These are phyloP conservation scores for Backusella tuberculispora DNA, from an alignment of 192 early-diverging fungal species.

Conservation along the genomic window DNA sequence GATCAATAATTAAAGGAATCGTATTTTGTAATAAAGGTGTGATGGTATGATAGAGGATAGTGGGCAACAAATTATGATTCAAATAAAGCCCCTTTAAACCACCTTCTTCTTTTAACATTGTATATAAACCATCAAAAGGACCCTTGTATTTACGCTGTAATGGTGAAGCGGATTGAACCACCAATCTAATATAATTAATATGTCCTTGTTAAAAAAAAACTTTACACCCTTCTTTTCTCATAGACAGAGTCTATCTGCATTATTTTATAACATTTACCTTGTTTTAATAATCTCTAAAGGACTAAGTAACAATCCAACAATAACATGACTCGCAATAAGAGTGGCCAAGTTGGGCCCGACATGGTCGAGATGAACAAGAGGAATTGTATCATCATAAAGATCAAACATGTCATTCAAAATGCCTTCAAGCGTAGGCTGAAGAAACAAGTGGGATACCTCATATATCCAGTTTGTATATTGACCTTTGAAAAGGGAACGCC, in stretches of 20 bases:
- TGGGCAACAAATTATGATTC: slow-evolving; percentile 72
- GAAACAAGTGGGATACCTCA: slow-evolving; percentile 68
- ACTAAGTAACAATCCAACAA: slow-evolving; percentile 81
- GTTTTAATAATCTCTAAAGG: slow-evolving; percentile 92
- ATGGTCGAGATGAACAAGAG: slow-evolving; percentile 63
- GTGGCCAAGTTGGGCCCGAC: slow-evolving; percentile 70
- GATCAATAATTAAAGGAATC: slow-evolving; percentile 67
- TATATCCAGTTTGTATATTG: slow-evolving; percentile 81
- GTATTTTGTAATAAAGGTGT: slow-evolving; percentile 72
- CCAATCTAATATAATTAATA: slow-evolving; percentile 53
- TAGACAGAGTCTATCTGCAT: neutral
- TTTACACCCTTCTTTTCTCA: neutral
- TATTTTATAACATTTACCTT: slow-evolving; percentile 50
- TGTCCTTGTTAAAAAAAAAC: neutral
- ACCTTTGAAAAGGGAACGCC: slow-evolving; percentile 57
- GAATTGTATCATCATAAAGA: slow-evolving; percentile 87
- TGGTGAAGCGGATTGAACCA: slow-evolving; percentile 82
- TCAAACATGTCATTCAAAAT: slow-evolving; percentile 88
- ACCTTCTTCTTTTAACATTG: slow-evolving; percentile 81
- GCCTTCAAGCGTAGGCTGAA: slow-evolving; percentile 89
- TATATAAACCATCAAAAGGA: slow-evolving; percentile 72
- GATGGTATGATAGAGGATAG: slow-evolving; percentile 79
- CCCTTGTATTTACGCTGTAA: slow-evolving; percentile 82
- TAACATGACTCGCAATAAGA: slow-evolving; percentile 68
- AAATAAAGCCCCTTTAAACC: slow-evolving; percentile 72